These are phyloP conservation scores for Blastobotrys malaysiensis DNA, from an alignment of 1,139 yeast species.

Conservation along the genomic window DNA sequence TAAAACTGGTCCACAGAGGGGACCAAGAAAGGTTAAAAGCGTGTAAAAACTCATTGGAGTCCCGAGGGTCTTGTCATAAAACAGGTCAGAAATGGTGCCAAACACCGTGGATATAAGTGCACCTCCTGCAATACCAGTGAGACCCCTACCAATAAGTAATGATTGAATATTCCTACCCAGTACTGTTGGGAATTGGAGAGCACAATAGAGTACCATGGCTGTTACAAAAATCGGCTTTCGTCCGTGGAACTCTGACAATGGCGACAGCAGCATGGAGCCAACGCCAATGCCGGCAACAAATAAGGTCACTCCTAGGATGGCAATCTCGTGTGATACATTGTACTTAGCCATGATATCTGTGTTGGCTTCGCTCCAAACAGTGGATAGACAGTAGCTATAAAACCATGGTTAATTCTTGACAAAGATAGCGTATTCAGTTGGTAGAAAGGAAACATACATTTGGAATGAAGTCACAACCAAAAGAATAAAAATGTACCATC, in stretches of 20 bases:
- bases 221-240: slow-evolving; percentile 47
- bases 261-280: slow-evolving; percentile 61
- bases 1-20: slow-evolving; percentile 57
- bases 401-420: not conserved
- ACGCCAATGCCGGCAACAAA: slow-evolving; percentile 60
- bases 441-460: not conserved
- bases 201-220: slow-evolving; percentile 38
- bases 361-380: slow-evolving; percentile 8
- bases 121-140: slow-evolving; percentile 58
- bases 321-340: slow-evolving; percentile 13
- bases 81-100: slow-evolving; percentile 11
- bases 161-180: slow-evolving; percentile 15
- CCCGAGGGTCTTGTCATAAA: slow-evolving; percentile 33
- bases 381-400: slow-evolving; percentile 3
- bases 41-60: slow-evolving; percentile 62
- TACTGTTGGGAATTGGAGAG: slow-evolving; percentile 56
- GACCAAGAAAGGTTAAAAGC: slow-evolving; percentile 60
- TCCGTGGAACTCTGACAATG: slow-evolving; percentile 59
- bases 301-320: slow-evolving; percentile 51
- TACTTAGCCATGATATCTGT: slow-evolving; percentile 3
- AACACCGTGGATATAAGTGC: slow-evolving; percentile 28
- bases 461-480: slow-evolving; percentile 8
- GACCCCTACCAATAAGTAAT: slow-evolving; percentile 50
- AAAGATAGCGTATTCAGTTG: not conserved
- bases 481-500: slow-evolving; percentile 7